Conservation (phyloP, 1,139 yeast genomes). For the Geotrichum australiense region DNA sequence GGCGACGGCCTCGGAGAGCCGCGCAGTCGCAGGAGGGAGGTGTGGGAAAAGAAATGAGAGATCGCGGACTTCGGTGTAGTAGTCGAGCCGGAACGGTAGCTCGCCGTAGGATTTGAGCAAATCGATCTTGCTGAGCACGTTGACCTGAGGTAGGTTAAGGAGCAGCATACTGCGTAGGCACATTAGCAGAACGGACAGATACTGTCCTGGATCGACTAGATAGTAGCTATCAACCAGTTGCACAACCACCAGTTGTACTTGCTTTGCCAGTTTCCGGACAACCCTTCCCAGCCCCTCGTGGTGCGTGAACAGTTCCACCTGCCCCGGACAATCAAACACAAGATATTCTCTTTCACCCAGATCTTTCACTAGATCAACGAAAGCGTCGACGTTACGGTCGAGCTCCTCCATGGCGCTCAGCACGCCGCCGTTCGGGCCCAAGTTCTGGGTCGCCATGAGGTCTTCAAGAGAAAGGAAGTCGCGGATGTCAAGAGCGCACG, state of each 20-base stretch:
- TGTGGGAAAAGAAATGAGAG: conserved; percentile 60
- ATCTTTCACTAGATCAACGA: conserved; percentile 51
- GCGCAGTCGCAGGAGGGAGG: conserved; percentile 57
- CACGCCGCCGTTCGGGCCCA: conserved; percentile 95
- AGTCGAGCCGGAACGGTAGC: conserved; percentile 62
- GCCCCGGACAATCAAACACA: conserved; percentile 96
- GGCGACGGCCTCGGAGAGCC: conserved; percentile 69
- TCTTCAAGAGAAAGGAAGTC: conserved; percentile 85
- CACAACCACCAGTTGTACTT: conserved; percentile 75
- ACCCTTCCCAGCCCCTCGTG: conserved; percentile 73
- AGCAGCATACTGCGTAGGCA: conserved; percentile 89
- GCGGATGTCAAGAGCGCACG: conserved; percentile 79
- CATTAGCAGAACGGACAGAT: conserved; percentile 72
- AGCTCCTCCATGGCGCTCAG: conserved; percentile 75
- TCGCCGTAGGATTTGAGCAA: conserved; percentile 60
- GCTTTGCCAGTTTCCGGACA: conserved; percentile 65
- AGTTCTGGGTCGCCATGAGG: conserved; percentile 70
- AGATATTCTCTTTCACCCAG: conserved; percentile 62
- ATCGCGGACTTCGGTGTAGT: conserved; percentile 89
- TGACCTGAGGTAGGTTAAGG: conserved; percentile 87
- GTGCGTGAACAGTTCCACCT: conserved; percentile 90
- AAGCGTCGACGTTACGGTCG: conserved; percentile 49
- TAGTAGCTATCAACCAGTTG: conserved; percentile 82
- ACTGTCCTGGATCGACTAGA: conserved; percentile 82
- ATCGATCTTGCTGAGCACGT: conserved; percentile 88